phyloP scores from a whole-genome alignment of 768 basidiomycete genomes.

The Lactarius indigo region DNA sequence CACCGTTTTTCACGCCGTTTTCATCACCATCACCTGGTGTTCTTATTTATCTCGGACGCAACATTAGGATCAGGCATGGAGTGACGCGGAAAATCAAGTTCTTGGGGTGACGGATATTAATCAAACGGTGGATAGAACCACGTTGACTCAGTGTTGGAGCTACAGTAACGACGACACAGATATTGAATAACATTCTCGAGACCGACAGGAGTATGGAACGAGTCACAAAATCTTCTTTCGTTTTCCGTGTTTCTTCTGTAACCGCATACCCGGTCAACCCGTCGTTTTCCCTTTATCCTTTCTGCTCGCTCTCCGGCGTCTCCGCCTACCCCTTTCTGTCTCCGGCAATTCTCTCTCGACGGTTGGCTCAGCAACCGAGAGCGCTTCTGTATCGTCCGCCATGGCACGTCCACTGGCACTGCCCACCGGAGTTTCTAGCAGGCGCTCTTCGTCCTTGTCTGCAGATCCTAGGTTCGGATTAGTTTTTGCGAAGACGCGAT shows the following conservation, averaged over 20 bases:
- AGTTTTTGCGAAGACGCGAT: not conserved
- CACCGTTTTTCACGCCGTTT: too few species aligned
- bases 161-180: not conserved
- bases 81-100: too few species aligned
- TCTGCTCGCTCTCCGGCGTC: not conserved
- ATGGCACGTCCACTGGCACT: not conserved
- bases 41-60: too few species aligned
- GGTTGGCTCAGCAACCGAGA: not conserved
- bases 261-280: not conserved
- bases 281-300: not conserved
- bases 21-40: too few species aligned
- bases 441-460: not conserved
- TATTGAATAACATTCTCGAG: not conserved
- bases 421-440: not conserved
- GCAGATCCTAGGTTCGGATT: not conserved
- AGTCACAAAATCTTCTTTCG: not conserved
- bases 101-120: too few species aligned
- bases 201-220: not conserved
- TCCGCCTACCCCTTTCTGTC: not conserved
- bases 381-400: not conserved
- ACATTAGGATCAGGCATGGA: too few species aligned
- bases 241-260: not conserved
- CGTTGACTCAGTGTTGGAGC: not conserved
- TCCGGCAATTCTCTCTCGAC: not conserved
- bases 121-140: too few species aligned